phyloP scores from a whole-genome alignment of 306 rosid genomes.

The Gleditsia sinensis region DNA sequence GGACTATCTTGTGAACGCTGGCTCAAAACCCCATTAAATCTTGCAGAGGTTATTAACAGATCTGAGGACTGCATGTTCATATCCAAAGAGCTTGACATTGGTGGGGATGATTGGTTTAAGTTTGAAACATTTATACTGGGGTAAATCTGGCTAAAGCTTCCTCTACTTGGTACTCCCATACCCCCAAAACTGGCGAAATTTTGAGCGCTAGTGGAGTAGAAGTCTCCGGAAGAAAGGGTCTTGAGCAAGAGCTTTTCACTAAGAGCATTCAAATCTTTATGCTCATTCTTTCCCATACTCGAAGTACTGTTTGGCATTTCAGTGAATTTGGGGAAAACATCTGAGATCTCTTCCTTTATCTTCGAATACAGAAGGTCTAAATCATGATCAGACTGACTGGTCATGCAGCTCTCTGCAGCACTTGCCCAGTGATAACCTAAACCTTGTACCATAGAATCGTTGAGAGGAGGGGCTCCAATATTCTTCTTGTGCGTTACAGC shows the following conservation, averaged over 20 bases:
- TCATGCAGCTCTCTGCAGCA: constrained; percentile 32
- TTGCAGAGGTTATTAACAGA: constrained; percentile 42
- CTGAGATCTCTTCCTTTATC: constrained; percentile 55
- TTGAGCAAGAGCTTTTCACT: constrained; percentile 63
- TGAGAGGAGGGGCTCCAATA: constrained; percentile 13
- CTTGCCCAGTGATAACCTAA: constrained; percentile 49
- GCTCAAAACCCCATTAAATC: constrained; percentile 33
- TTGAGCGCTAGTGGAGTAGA: constrained; percentile 12
- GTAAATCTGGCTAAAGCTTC: constrained; percentile 71
- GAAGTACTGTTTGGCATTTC: constrained; percentile 47
- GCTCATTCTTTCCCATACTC: constrained; percentile 31
- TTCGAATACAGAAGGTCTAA: constrained; percentile 23
- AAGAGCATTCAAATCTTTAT: constrained; percentile 42
- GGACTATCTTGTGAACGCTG: constrained; percentile 29
- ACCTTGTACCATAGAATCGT: constrained; percentile 46
- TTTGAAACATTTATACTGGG: constrained; percentile 71
- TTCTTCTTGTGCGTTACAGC: constrained; percentile 25
- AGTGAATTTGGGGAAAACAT: constrained; percentile 57
- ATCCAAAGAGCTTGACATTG: constrained; percentile 44
- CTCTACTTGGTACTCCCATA: constrained; percentile 32
- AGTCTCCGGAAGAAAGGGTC: constrained; percentile 40
- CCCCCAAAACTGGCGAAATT: background rate
- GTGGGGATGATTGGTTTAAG: constrained; percentile 42
- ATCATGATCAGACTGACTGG: constrained; percentile 31
- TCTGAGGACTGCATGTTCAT: constrained; percentile 56